A percentile compares a stretch with the other conserved stretches of the same genome.
Conservation (phyloP, 352 stramenopile species). For the Globisporangium recalcitrans region DNA sequence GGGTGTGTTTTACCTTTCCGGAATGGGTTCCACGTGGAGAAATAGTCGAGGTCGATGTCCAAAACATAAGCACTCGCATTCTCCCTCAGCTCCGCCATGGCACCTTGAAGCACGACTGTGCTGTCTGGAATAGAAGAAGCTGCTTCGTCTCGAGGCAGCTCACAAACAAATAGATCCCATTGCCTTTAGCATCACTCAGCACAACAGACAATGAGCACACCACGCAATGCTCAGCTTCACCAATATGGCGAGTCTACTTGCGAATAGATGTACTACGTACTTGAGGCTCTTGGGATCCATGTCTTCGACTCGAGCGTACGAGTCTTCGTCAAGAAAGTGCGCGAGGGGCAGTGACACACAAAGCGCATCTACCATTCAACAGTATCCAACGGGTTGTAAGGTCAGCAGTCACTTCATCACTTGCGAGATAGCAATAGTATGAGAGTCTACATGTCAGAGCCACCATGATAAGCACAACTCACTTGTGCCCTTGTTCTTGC, state of each 20-base stretch:
- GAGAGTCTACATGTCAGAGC: not conserved
- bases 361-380: slow-evolving; percentile 26
- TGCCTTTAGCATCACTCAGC: slow-evolving; percentile 13
- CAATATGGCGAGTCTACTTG: not conserved
- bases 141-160: slow-evolving; percentile 8
- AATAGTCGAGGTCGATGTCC: slow-evolving; percentile 89
- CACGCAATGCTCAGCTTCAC: not conserved
- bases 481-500: slow-evolving; percentile 13
- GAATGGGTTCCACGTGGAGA: slow-evolving; percentile 86
- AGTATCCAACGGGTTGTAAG: not conserved
- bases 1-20: slow-evolving; percentile 33
- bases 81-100: slow-evolving; percentile 16
- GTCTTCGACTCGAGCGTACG: slow-evolving; percentile 37
- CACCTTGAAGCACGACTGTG: slow-evolving; percentile 12
- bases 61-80: slow-evolving; percentile 51
- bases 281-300: slow-evolving; percentile 29
- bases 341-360: slow-evolving; percentile 46
- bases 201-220: not conserved
- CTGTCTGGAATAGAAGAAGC: not conserved
- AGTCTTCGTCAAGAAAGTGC: slow-evolving; percentile 73
- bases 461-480: not conserved
- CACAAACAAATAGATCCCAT: slow-evolving; percentile 41
- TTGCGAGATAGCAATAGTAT: not conserved
- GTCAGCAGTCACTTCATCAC: not conserved
- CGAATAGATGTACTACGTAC: slow-evolving; percentile 15